These are phyloP conservation scores for Melampsora americana DNA, from an alignment of 1,284 basidiomycete species.

Conservation along the genomic window DNA sequence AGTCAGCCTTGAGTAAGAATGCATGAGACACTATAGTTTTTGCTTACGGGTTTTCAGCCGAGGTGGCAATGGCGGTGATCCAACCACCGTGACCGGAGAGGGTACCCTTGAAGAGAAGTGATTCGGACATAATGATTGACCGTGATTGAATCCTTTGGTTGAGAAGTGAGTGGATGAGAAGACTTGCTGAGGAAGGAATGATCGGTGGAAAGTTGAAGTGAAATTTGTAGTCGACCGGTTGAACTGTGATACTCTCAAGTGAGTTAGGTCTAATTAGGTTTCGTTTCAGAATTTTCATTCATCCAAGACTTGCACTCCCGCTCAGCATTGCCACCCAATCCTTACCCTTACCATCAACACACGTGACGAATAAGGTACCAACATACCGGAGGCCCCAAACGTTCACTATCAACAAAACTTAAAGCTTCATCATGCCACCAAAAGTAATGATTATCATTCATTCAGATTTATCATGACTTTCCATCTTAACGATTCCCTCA, in stretches of 20 bases:
- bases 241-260: background rate
- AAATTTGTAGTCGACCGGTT: background rate
- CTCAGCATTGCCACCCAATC: background rate
- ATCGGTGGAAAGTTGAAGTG: too few relatives aligned
- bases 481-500: background rate
- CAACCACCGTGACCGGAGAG: constrained; percentile 93
- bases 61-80: constrained; percentile 57
- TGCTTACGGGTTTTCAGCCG: constrained; percentile 44
- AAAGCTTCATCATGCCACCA: constrained; percentile 28
- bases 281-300: too few relatives aligned
- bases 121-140: constrained; percentile 66
- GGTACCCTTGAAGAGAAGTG: constrained; percentile 72
- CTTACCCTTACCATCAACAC: background rate
- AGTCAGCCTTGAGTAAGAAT: background rate
- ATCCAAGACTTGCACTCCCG: background rate
- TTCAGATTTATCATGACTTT: background rate
- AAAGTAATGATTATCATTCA: constrained; percentile 15
- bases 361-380: constrained; percentile 43
- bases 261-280: constrained; percentile 24
- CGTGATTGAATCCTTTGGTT: background rate
- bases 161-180: background rate
- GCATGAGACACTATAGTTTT: background rate
- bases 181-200: background rate
- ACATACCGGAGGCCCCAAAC: constrained; percentile 43
- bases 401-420: constrained; percentile 3